These are phyloP conservation scores for Phytophthora crassamura DNA, from an alignment of 352 stramenopile genomes.

Conservation along the genomic window DNA sequence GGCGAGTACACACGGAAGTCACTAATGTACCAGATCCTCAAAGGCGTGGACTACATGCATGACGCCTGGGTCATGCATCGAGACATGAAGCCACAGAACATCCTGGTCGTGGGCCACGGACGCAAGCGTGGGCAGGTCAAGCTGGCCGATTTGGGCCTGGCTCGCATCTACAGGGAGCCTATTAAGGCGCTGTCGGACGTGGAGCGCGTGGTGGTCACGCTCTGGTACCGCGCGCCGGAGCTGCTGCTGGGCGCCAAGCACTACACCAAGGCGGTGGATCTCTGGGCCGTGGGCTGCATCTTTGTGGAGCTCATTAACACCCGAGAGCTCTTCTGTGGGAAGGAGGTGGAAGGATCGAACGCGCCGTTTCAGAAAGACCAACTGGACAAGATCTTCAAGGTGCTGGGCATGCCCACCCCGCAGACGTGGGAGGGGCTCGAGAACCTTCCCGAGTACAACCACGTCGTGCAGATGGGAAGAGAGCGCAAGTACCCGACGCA, in stretches of 20 bases:
- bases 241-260: slow-evolving; percentile 92
- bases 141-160: slow-evolving; percentile 85
- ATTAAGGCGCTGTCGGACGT: slow-evolving; percentile 90
- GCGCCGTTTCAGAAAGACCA: slow-evolving; percentile 92
- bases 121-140: slow-evolving; percentile 88
- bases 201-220: slow-evolving; percentile 94
- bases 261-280: slow-evolving; percentile 96
- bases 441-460: slow-evolving; percentile 82
- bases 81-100: slow-evolving; percentile 95
- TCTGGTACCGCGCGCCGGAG: slow-evolving; percentile 97
- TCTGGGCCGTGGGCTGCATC: slow-evolving; percentile 97
- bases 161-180: slow-evolving; percentile 89
- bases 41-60: slow-evolving; percentile 94
- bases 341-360: slow-evolving; percentile 89
- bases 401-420: slow-evolving; percentile 87
- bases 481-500: slow-evolving; percentile 86
- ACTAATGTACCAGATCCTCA: slow-evolving; percentile 93
- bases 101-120: slow-evolving; percentile 90
- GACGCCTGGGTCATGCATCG: slow-evolving; percentile 94
- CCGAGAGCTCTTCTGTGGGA: slow-evolving; percentile 87
- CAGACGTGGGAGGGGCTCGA: slow-evolving; percentile 88
- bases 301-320: slow-evolving; percentile 94
- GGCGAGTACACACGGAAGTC: slow-evolving; percentile 93
- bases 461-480: slow-evolving; percentile 85
- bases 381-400: slow-evolving; percentile 92